phyloP scores from a whole-genome alignment of 768 basidiomycete species.

The Lanmaoa pseudosensibilis region DNA sequence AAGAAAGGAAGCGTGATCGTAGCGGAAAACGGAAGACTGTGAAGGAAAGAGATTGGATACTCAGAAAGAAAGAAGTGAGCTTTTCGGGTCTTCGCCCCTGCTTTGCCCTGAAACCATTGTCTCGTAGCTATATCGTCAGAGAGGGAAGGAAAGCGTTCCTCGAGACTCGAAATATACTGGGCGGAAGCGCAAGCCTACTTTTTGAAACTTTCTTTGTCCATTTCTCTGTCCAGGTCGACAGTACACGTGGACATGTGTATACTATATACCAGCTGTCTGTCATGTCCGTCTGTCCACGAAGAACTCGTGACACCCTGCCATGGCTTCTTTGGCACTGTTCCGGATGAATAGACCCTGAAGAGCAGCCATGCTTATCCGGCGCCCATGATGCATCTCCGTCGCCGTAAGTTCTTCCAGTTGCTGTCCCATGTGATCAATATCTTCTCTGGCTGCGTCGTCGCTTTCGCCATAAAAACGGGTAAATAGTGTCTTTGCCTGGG shows the following conservation, averaged over 20 bases:
- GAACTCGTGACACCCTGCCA: constrained; percentile 48
- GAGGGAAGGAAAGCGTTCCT: constrained; percentile 85
- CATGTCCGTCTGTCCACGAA: constrained; percentile 34
- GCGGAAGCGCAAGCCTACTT: constrained; percentile 78
- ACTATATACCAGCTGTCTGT: constrained; percentile 16
- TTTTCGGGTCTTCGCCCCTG: neutral
- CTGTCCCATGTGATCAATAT: constrained; percentile 47
- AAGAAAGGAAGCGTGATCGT: constrained; percentile 55
- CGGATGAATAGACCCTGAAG: constrained; percentile 95
- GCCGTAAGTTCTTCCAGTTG: constrained; percentile 55
- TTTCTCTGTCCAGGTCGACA: neutral
- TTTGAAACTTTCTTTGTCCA: constrained; percentile 43
- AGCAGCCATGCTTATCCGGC: constrained; percentile 89
- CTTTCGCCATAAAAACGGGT: constrained; percentile 75
- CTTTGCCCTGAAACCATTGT: constrained; percentile 1
- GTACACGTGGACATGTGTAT: constrained; percentile 2
- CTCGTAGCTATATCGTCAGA: constrained; percentile 71
- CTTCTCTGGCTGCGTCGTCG: constrained; percentile 35
- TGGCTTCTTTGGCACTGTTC: constrained; percentile 55
- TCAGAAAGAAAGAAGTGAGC: constrained; percentile 92
- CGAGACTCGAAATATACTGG: constrained; percentile 88
- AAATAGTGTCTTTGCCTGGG: constrained; percentile 78
- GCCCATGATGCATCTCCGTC: constrained; percentile 50
- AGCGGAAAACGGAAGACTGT: constrained; percentile 67
- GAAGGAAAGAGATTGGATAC: constrained; percentile 88